Conservation (phyloP, 2,329 filamentous ascomycete genomes). For the Aspergillus japonicus region DNA sequence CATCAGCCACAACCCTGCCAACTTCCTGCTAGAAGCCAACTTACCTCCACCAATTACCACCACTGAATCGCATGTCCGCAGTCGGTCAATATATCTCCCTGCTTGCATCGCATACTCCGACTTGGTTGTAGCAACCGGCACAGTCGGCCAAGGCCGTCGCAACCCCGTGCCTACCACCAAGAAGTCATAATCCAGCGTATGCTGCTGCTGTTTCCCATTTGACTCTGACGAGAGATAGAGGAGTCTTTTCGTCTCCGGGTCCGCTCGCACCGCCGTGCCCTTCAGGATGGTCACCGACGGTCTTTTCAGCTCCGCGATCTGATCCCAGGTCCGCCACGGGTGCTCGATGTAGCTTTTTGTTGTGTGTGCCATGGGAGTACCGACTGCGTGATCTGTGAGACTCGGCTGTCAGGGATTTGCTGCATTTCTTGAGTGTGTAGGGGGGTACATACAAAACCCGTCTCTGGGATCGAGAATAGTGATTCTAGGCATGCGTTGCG, state of each 20-base stretch:
- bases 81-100: neutral
- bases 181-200: constrained; percentile 52
- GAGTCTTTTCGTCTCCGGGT: neutral
- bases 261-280: neutral
- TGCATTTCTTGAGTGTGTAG: neutral
- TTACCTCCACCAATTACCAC: constrained; percentile 63
- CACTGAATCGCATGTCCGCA: constrained; percentile 32
- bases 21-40: constrained; percentile 26
- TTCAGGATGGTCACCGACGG: neutral
- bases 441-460: constrained; percentile 63
- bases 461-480: constrained; percentile 73
- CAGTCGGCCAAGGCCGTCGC: constrained; percentile 66
- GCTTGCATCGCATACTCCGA: constrained; percentile 52
- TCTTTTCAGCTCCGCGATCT: neutral
- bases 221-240: neutral
- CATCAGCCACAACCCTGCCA: constrained; percentile 30
- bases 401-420: no score
- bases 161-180: constrained; percentile 68
- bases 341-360: neutral
- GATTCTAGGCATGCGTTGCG: constrained; percentile 45
- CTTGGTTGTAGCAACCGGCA: constrained; percentile 62
- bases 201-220: neutral
- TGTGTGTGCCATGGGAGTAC: neutral
- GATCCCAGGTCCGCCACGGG: neutral
- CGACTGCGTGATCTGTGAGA: neutral